phyloP scores from a whole-genome alignment of 495 filamentous ascomycete genomes.

The Astrocystis sublimbata region DNA sequence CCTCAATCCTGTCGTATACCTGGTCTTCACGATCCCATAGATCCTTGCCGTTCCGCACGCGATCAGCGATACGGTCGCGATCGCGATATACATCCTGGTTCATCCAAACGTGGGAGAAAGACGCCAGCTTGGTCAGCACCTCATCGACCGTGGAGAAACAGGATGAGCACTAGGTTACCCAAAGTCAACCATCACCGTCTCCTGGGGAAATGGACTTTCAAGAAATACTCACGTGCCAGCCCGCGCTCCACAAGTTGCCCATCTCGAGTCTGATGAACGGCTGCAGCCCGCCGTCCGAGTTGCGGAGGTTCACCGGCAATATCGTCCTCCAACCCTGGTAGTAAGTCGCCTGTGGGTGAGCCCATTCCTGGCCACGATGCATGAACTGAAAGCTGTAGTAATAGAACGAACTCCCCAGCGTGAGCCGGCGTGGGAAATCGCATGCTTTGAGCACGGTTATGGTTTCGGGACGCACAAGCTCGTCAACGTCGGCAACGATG shows the following conservation, averaged over 20 bases:
- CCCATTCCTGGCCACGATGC: constrained; percentile 52
- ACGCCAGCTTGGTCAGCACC: constrained; percentile 52
- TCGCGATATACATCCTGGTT: constrained; percentile 47
- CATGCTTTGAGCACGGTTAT: constrained; percentile 49
- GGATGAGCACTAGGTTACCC: too few species aligned
- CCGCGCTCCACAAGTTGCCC: constrained; percentile 47
- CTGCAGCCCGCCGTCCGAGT: constrained; percentile 40
- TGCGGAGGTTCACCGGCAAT: constrained; percentile 50
- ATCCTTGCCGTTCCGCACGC: constrained; percentile 51
- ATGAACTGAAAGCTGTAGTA: constrained; percentile 60
- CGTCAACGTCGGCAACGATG: constrained; percentile 54
- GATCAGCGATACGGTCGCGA: constrained; percentile 41
- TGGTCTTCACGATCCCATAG: constrained; percentile 51
- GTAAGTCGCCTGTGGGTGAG: constrained; percentile 57
- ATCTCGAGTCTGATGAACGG: constrained; percentile 37
- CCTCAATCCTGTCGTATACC: constrained; percentile 47
- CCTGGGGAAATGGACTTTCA: too few species aligned
- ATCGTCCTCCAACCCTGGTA: constrained; percentile 52
- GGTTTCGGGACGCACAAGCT: constrained; percentile 51
- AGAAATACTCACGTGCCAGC: too few species aligned
- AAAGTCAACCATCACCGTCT: too few species aligned
- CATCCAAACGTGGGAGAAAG: constrained; percentile 51
- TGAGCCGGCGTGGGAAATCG: constrained; percentile 52
- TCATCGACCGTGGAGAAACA: constrained; percentile 55
- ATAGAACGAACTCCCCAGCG: constrained; percentile 54